These are phyloP conservation scores for Oryza meyeriana DNA, from an alignment of 176 grass and related monocot genomes.

Conservation along the genomic window DNA sequence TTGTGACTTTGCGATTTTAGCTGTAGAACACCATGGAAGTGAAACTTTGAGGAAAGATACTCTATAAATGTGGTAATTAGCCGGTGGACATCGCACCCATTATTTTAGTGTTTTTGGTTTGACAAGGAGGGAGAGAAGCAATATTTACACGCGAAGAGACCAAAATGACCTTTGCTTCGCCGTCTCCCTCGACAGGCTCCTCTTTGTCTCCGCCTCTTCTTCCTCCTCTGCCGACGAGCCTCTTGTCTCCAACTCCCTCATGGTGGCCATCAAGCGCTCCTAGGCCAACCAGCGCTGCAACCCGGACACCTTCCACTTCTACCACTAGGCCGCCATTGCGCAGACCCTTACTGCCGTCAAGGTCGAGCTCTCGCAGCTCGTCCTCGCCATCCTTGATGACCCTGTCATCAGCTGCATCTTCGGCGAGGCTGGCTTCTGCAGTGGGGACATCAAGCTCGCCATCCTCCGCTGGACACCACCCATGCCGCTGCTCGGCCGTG, in stretches of 20 bases:
- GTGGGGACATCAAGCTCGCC: slow-evolving; percentile 84
- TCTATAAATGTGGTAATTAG: no score
- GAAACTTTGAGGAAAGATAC: no score
- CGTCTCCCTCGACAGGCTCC: slow-evolving; percentile 57
- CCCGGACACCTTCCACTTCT: slow-evolving; percentile 75
- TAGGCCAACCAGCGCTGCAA: slow-evolving; percentile 82
- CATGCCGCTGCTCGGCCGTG: slow-evolving; percentile 38
- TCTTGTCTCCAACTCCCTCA: slow-evolving; percentile 78
- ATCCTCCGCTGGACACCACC: slow-evolving; percentile 70
- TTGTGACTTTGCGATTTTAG: no score
- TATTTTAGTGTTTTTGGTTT: no score
- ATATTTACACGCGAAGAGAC: no score
- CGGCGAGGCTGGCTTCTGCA: slow-evolving; percentile 70
- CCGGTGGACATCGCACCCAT: no score
- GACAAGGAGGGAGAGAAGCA: no score
- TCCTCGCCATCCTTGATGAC: slow-evolving; percentile 85
- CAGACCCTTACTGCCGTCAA: slow-evolving; percentile 51
- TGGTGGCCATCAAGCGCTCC: slow-evolving; percentile 87
- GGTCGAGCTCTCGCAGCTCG: slow-evolving; percentile 81
- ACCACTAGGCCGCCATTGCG: slow-evolving; percentile 40
- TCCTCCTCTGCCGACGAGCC: slow-evolving; percentile 22
- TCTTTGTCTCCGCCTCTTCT: slow-evolving; percentile 29
- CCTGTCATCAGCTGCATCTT: slow-evolving; percentile 90
- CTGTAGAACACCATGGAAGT: no score
- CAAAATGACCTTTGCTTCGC: slow-evolving; percentile 70